Evolutionary conservation across 1,284 basidiomycete species (phyloP).

Genomic region (Leccinum huronense): DNA sequence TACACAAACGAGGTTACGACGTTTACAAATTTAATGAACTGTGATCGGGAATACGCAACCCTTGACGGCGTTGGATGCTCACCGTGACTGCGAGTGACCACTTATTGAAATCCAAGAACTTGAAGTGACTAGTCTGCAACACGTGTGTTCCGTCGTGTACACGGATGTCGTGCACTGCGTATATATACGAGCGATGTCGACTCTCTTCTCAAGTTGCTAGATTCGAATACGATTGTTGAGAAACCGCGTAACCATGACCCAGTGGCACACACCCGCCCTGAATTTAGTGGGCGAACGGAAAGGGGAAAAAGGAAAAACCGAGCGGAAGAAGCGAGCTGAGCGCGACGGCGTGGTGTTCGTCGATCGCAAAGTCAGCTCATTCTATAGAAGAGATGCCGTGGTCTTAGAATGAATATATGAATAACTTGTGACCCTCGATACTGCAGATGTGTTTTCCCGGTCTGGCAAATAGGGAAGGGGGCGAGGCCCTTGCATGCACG

Average conservation of each 20-base stretch:
- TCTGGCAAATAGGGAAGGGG: not conserved
- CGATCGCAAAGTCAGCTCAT: not conserved
- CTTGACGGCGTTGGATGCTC: not conserved
- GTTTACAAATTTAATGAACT: not conserved
- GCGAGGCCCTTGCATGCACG: too few relatives aligned
- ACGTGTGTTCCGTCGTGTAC: not conserved
- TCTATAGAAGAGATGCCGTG: too few relatives aligned
- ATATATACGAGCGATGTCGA: not conserved
- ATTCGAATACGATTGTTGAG: not conserved
- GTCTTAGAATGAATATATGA: not conserved
- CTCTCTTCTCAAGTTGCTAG: not conserved
- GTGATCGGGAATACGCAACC: too few relatives aligned
- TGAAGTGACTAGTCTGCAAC: not conserved
- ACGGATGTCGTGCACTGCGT: not conserved
- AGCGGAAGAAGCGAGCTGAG: not conserved
- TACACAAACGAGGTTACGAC: too few relatives aligned
- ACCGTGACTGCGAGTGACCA: not conserved
- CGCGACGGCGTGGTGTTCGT: not conserved
- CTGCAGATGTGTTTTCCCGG: not conserved
- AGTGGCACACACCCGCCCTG: not conserved
- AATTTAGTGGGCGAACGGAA: not conserved
- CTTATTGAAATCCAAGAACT: not conserved
- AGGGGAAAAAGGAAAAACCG: not conserved
- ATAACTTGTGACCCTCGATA: not conserved
- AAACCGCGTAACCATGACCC: not conserved